phyloP scores from a whole-genome alignment of 805 yeast species.

The Limtongia smithiae region DNA sequence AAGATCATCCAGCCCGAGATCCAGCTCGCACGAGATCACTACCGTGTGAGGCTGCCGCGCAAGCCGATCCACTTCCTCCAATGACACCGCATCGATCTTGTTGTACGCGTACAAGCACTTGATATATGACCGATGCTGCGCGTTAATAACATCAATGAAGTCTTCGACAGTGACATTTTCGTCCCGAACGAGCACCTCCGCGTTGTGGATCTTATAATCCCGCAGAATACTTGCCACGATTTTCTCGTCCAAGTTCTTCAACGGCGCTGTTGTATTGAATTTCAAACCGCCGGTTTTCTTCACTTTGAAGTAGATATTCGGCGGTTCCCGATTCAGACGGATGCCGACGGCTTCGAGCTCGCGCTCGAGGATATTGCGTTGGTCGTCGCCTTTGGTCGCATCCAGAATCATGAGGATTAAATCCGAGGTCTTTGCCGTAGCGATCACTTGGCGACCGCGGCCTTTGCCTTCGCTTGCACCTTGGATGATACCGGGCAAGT shows the following conservation, averaged over 20 bases:
- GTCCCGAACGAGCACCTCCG: slow-evolving; percentile 87
- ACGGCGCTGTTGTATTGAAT: slow-evolving; percentile 74
- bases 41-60: slow-evolving; percentile 92
- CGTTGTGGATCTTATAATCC: slow-evolving; percentile 65
- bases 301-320: slow-evolving; percentile 71
- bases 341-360: slow-evolving; percentile 95
- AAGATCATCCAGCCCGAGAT: slow-evolving; percentile 80
- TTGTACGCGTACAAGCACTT: slow-evolving; percentile 92
- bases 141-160: slow-evolving; percentile 86
- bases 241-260: slow-evolving; percentile 76
- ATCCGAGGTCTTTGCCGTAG: slow-evolving; percentile 91
- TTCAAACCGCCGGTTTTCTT: slow-evolving; percentile 92
- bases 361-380: slow-evolving; percentile 76
- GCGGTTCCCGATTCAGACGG: slow-evolving; percentile 74
- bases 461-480: slow-evolving; percentile 98
- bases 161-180: slow-evolving; percentile 89
- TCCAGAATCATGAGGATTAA: slow-evolving; percentile 88
- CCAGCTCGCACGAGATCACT: slow-evolving; percentile 89
- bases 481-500: slow-evolving; percentile 93
- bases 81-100: slow-evolving; percentile 90
- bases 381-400: slow-evolving; percentile 91
- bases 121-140: slow-evolving; percentile 79
- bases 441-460: slow-evolving; percentile 93
- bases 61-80: slow-evolving; percentile 88
- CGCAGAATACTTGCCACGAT: slow-evolving; percentile 70